Conservation (phyloP, 78 protist species). For the Dictyostelium capitatum region DNA sequence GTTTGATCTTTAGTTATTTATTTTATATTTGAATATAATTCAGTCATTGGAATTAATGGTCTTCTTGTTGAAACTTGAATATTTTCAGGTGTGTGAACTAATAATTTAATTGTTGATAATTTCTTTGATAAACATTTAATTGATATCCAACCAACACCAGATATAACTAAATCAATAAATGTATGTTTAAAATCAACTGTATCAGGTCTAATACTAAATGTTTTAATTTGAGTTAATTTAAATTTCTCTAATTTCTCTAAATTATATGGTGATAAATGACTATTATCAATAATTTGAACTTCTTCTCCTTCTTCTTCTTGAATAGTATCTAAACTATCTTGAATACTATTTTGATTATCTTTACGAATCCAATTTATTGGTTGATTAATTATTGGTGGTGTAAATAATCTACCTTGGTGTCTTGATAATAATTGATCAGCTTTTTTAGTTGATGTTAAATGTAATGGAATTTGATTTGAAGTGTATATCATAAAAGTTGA, state of each 20-base stretch:
- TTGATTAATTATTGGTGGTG: slow-evolving; percentile 41
- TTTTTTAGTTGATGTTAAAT: slow-evolving; percentile 15
- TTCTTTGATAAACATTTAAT: slow-evolving; percentile 43
- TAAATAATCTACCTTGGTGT: slow-evolving; percentile 54
- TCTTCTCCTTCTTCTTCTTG: not conserved
- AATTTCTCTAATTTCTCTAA: slow-evolving; percentile 6
- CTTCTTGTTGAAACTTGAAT: slow-evolving; percentile 42
- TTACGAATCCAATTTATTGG: no score
- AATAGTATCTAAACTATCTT: no score
- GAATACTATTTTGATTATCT: not conserved
- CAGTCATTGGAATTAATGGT: slow-evolving; percentile 55
- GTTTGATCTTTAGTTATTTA: no score
- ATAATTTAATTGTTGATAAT: not conserved
- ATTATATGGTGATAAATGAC: not conserved
- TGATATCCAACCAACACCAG: slow-evolving; percentile 80
- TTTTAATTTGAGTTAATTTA: slow-evolving; percentile 9
- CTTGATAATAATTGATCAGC: slow-evolving; percentile 1
- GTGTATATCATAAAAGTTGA: slow-evolving; percentile 49
- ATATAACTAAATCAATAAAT: slow-evolving; percentile 50
- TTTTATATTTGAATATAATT: slow-evolving; percentile 9
- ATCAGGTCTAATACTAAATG: slow-evolving; percentile 40
- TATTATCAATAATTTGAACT: not conserved
- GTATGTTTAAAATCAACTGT: slow-evolving; percentile 59
- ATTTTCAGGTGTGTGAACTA: slow-evolving; percentile 24
- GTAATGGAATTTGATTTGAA: slow-evolving; percentile 32